phyloP scores from a whole-genome alignment of 495 filamentous ascomycete genomes.

The Hyaloscypha finlandica region DNA sequence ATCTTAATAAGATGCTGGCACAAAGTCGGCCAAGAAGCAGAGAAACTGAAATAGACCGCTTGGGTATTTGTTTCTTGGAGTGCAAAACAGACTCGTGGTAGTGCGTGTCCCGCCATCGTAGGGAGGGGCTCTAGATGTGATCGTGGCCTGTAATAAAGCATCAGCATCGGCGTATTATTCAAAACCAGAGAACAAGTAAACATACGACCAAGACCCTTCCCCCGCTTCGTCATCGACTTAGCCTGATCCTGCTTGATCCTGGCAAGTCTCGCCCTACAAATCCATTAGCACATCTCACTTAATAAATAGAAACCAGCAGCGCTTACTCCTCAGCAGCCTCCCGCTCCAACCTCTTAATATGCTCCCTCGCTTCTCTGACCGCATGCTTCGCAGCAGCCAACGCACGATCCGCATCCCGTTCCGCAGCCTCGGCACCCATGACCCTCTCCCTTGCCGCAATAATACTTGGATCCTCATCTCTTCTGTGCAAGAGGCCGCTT shows the following conservation, averaged over 20 bases:
- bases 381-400: slow-evolving; percentile 55
- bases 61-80: background rate
- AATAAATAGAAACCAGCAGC: slow-evolving; percentile 9
- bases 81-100: no score
- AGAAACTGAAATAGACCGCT: background rate
- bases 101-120: no score
- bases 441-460: slow-evolving; percentile 57
- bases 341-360: slow-evolving; percentile 61
- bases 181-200: slow-evolving; percentile 8
- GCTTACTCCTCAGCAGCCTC: slow-evolving; percentile 62
- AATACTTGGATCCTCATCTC: slow-evolving; percentile 60
- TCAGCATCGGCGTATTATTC: background rate
- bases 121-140: background rate
- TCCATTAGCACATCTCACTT: background rate
- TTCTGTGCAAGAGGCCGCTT: slow-evolving; percentile 29
- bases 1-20: background rate
- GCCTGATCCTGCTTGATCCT: slow-evolving; percentile 70
- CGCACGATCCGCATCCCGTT: slow-evolving; percentile 63
- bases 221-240: slow-evolving; percentile 61
- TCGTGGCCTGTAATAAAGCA: background rate
- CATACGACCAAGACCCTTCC: slow-evolving; percentile 66
- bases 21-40: background rate
- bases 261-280: slow-evolving; percentile 49
- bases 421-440: slow-evolving; percentile 57
- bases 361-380: slow-evolving; percentile 61